phyloP scores from a whole-genome alignment of 345 rosid species.

The Ricinus communis region DNA sequence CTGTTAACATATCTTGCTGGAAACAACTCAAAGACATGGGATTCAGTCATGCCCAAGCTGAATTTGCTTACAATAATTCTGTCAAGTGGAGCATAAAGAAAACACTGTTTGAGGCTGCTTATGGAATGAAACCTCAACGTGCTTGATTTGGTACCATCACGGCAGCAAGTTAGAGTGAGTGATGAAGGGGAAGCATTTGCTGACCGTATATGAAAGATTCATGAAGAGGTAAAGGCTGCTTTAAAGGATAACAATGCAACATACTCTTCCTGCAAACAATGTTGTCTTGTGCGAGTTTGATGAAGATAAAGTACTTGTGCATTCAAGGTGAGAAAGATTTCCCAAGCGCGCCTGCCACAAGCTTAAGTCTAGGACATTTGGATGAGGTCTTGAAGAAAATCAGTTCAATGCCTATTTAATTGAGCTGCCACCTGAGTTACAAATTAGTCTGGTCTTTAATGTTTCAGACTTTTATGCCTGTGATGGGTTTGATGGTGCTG shows the following conservation, averaged over 20 bases:
- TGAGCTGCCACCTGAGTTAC: not conserved
- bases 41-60: too few species aligned
- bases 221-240: not conserved
- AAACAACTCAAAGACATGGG: too few species aligned
- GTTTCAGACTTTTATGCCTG: not conserved
- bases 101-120: not conserved
- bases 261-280: not conserved
- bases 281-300: not conserved
- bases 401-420: not conserved
- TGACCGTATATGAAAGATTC: too few species aligned
- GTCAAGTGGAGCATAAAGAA: too few species aligned
- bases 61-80: too few species aligned
- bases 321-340: not conserved
- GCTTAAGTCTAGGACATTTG: conserved; percentile 3
- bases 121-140: not conserved
- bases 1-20: too few species aligned
- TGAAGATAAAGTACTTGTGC: not conserved
- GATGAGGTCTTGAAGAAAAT: conserved; percentile 4
- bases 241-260: too few species aligned
- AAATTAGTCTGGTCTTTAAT: conserved; percentile 8
- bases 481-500: conserved; percentile 1
- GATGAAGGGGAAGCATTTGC: not conserved
- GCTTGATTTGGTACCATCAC: not conserved
- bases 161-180: not conserved
- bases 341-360: not conserved